Conservation (phyloP, 139 green algal genomes). For the Cymbomonas tetramitiformis region DNA sequence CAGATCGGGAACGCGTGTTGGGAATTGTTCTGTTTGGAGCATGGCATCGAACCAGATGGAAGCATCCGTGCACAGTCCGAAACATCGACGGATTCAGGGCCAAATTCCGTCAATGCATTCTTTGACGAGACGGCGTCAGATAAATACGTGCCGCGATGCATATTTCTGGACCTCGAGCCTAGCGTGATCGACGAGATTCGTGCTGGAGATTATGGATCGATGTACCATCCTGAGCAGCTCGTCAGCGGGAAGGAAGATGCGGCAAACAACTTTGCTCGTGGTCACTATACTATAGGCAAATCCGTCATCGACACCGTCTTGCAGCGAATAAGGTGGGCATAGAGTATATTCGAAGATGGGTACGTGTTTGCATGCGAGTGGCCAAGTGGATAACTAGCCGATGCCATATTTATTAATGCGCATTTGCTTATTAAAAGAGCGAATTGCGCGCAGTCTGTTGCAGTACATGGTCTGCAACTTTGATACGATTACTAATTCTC, state of each 20-base stretch:
- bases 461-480: too few species aligned
- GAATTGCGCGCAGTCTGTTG: too few species aligned
- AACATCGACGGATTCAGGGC: slow-evolving; percentile 42
- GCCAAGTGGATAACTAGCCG: too few species aligned
- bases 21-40: slow-evolving; percentile 23
- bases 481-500: too few species aligned
- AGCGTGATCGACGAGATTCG: slow-evolving; percentile 41
- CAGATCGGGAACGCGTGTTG: slow-evolving; percentile 20
- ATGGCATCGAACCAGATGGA: slow-evolving; percentile 22
- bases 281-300: slow-evolving; percentile 42
- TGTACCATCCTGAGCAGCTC: slow-evolving; percentile 43
- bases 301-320: slow-evolving; percentile 35
- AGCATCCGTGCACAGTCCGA: not conserved
- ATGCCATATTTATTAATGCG: too few species aligned
- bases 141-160: slow-evolving; percentile 35
- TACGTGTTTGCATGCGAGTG: too few species aligned
- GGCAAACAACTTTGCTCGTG: too few species aligned
- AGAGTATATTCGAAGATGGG: too few species aligned
- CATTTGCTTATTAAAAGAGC: too few species aligned
- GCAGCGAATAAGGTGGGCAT: slow-evolving; percentile 36
- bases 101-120: slow-evolving; percentile 42
- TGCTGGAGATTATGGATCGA: slow-evolving; percentile 36
- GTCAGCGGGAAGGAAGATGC: slow-evolving; percentile 41
- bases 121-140: slow-evolving; percentile 37
- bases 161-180: slow-evolving; percentile 41